A percentile compares a stretch with the other conserved stretches of the same genome.
Conservation (phyloP, 345 rosid genomes). For the Melaleuca quinquenervia region DNA sequence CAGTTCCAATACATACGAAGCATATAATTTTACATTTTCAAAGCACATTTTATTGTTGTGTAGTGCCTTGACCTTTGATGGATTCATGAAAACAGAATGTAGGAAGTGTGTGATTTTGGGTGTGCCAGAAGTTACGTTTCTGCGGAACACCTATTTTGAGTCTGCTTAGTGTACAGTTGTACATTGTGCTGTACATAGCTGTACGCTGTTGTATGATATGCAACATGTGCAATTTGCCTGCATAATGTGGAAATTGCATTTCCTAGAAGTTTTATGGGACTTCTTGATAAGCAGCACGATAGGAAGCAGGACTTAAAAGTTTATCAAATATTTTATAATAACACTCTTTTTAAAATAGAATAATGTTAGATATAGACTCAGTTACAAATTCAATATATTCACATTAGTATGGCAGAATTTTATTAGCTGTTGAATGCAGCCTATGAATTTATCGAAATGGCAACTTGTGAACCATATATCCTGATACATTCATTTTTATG, state of each 20-base stretch:
- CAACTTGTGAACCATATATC: neutral
- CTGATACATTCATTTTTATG: neutral
- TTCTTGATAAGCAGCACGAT: neutral
- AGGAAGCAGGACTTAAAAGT: neutral
- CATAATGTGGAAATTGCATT: neutral
- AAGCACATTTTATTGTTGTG: neutral
- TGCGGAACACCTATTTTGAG: neutral
- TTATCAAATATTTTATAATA: neutral
- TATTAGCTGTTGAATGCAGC: neutral
- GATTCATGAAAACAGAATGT: neutral
- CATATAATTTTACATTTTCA: neutral
- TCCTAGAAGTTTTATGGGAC: neutral
- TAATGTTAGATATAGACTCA: neutral
- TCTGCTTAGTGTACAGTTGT: neutral
- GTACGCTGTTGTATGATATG: neutral
- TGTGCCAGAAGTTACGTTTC: neutral
- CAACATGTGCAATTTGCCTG: neutral
- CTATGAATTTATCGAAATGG: neutral
- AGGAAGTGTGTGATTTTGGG: neutral
- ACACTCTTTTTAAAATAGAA: neutral
- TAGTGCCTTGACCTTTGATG: neutral
- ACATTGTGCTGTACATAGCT: neutral
- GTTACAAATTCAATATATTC: neutral
- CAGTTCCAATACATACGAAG: neutral
- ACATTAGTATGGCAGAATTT: neutral